Conservation (phyloP, 1,284 basidiomycete species). For the Fomitopsis betulina region DNA sequence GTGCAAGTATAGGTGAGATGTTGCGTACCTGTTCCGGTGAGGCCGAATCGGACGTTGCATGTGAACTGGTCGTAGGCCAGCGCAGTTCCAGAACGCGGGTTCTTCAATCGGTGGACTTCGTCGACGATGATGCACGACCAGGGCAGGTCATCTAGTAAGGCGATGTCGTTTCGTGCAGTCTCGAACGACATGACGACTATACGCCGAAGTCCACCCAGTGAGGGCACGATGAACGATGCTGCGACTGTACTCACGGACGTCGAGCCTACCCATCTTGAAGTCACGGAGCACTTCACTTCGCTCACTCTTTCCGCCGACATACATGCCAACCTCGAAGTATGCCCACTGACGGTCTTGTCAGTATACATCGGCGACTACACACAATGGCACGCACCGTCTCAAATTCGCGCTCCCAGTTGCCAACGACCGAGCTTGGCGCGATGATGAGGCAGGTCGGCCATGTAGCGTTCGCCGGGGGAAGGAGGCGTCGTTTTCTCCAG, state of each 20-base stretch:
- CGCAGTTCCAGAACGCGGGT: constrained; percentile 58
- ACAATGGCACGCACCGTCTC: constrained; percentile 42
- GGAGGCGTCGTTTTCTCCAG: constrained; percentile 45
- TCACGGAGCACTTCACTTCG: constrained; percentile 55
- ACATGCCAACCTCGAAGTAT: constrained; percentile 75
- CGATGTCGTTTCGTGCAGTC: constrained; percentile 62
- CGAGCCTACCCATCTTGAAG: constrained; percentile 70
- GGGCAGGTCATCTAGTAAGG: constrained; percentile 54
- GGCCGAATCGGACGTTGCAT: constrained; percentile 64
- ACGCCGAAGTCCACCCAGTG: background rate
- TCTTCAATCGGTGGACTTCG: constrained; percentile 82
- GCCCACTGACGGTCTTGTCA: constrained; percentile 56
- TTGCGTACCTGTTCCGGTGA: constrained; percentile 54
- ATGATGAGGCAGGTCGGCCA: constrained; percentile 85
- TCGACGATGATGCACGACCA: constrained; percentile 77
- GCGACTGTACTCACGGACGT: constrained; percentile 51
- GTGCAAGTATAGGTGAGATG: background rate
- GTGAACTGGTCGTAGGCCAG: constrained; percentile 59
- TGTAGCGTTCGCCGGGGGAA: constrained; percentile 60
- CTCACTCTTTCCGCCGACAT: constrained; percentile 45
- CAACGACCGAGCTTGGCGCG: constrained; percentile 72
- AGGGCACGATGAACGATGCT: background rate
- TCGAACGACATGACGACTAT: constrained; percentile 68
- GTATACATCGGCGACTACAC: background rate
- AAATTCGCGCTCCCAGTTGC: constrained; percentile 82